These are phyloP conservation scores for Aureobasidium leucospermi DNA, from an alignment of 2,329 filamentous ascomycete genomes.

Conservation along the genomic window DNA sequence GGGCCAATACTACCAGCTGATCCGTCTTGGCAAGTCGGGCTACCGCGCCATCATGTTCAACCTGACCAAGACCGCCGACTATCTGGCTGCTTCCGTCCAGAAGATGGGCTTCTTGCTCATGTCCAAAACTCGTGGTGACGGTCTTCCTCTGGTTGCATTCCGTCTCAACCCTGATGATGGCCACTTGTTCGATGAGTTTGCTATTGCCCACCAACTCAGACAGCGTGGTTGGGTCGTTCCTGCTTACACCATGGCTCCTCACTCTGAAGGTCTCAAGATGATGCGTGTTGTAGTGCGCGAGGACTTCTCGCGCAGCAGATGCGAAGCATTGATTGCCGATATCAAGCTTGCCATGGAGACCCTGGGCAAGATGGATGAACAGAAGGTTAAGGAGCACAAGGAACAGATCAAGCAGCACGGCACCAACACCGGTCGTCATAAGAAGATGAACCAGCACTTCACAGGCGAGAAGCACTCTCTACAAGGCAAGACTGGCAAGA, in stretches of 20 bases:
- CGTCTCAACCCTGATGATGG: constrained; percentile 55
- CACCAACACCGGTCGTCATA: constrained; percentile 21
- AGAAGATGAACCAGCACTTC: constrained; percentile 40
- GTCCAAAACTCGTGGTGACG: constrained; percentile 68
- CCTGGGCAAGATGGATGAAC: constrained; percentile 66
- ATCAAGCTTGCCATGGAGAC: constrained; percentile 63
- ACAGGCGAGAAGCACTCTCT: constrained; percentile 76
- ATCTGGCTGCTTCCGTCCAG: constrained; percentile 67
- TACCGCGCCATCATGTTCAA: constrained; percentile 94
- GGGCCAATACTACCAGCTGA: constrained; percentile 95
- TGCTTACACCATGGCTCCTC: constrained; percentile 93
- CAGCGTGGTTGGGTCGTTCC: constrained; percentile 88
- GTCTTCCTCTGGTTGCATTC: constrained; percentile 86
- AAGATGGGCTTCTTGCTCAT: constrained; percentile 79
- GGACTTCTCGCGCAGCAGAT: constrained; percentile 77
- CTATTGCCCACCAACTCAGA: constrained; percentile 70
- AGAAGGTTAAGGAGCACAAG: constrained; percentile 61
- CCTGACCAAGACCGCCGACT: constrained; percentile 81
- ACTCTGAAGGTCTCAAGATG: constrained; percentile 78
- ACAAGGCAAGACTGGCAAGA: constrained; percentile 86
- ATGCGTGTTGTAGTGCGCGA: constrained; percentile 87
- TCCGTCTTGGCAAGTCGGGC: constrained; percentile 85
- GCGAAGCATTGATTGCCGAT: constrained; percentile 69
- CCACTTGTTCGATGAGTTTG: constrained; percentile 50
- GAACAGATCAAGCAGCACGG: constrained; percentile 32